Evolutionary conservation across 176 grass and related monocot genomes (phyloP).

Genomic region (Poa pratensis): DNA sequence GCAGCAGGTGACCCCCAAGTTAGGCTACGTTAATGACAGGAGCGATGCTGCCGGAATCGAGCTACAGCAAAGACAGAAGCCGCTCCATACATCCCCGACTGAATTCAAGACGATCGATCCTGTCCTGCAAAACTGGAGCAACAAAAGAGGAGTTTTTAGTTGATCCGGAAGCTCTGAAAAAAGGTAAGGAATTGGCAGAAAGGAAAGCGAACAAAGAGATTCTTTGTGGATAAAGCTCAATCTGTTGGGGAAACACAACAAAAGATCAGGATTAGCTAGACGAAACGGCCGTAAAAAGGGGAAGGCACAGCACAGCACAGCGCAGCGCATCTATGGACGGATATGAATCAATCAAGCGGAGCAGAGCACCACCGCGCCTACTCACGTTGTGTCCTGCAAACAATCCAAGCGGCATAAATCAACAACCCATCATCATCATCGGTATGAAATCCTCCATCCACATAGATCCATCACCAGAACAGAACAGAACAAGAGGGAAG

Average conservation of each 20-base stretch:
- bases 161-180: not conserved
- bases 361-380: conserved; percentile 59
- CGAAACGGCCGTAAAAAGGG: conserved; percentile 28
- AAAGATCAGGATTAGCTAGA: conserved; percentile 41
- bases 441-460: conserved; percentile 17
- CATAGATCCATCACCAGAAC: too few relatives aligned
- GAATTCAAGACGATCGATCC: not conserved
- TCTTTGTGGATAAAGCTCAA: not conserved
- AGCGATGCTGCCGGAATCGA: not conserved
- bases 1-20: not conserved
- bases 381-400: conserved; percentile 72
- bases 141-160: conserved; percentile 19
- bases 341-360: conserved; percentile 8
- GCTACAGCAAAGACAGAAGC: not conserved
- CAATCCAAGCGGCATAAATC: conserved; percentile 2
- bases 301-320: not conserved
- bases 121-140: conserved; percentile 43
- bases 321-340: conserved; percentile 21
- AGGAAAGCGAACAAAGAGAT: conserved; percentile 15
- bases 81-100: not conserved
- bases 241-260: conserved; percentile 1
- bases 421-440: not conserved
- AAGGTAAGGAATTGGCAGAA: not conserved
- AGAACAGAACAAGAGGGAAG: too few relatives aligned
- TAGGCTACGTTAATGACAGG: conserved; percentile 33